These are phyloP conservation scores for Cymbopogon flexuosus DNA, from an alignment of 202 grass and related monocot species.

Conservation along the genomic window DNA sequence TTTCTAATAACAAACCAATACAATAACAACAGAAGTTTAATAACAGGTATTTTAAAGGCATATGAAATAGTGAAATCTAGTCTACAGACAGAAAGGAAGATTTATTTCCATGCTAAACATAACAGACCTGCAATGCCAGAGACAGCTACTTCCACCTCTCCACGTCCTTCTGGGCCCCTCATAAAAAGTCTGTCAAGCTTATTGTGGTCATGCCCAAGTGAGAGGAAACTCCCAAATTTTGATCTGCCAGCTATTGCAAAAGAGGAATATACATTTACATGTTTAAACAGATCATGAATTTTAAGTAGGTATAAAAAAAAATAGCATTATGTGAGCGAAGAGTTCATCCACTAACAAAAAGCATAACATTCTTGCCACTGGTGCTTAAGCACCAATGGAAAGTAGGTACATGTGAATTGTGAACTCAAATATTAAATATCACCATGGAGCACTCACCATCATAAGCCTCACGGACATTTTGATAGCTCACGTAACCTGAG, in stretches of 20 bases:
- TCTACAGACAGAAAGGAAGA: neutral
- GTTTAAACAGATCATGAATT: neutral
- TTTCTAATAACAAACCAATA: neutral
- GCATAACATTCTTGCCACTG: neutral
- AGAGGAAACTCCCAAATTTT: slow-evolving; percentile 69
- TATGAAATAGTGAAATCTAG: slow-evolving; percentile 23
- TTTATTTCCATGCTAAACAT: neutral
- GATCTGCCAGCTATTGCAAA: slow-evolving; percentile 62
- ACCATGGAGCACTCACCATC: slow-evolving; percentile 47
- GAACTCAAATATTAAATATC: neutral
- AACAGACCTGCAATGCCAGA: slow-evolving; percentile 71
- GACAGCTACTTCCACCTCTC: slow-evolving; percentile 98
- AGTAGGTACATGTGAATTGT: neutral
- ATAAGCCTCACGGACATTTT: slow-evolving; percentile 87
- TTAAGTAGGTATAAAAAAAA: neutral
- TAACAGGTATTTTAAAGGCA: neutral
- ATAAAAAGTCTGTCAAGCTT: slow-evolving; percentile 85
- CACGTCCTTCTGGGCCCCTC: slow-evolving; percentile 83
- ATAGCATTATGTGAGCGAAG: neutral
- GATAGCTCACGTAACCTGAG: slow-evolving; percentile 91
- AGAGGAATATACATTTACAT: neutral
- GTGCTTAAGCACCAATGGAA: neutral
- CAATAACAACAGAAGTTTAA: neutral
- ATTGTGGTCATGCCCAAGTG: slow-evolving; percentile 54
- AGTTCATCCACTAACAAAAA: neutral